Conservation (phyloP, 2,329 filamentous ascomycete genomes). For the Stagonosporopsis rhizophila region DNA sequence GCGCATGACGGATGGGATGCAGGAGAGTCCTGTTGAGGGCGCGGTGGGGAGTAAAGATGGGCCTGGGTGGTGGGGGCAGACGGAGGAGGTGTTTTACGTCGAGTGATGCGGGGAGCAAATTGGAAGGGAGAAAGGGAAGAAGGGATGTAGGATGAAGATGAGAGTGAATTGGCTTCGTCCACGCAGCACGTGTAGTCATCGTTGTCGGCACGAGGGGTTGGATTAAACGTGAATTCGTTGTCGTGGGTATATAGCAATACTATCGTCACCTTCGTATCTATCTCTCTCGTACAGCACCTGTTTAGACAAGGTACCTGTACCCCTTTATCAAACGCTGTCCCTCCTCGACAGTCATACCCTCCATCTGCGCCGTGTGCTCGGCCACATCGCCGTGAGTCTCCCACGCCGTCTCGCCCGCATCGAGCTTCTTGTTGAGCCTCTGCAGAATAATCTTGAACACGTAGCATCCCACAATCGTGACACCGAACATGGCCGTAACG, state of each 20-base stretch:
- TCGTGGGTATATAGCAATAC: background rate
- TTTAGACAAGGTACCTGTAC: slow-evolving; percentile 44
- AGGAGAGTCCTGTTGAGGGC: slow-evolving; percentile 65
- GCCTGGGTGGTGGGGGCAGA: slow-evolving; percentile 69
- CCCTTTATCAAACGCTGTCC: slow-evolving; percentile 37
- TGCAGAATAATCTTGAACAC: slow-evolving; percentile 40
- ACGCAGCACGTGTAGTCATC: too few relatives aligned
- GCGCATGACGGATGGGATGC: slow-evolving; percentile 79
- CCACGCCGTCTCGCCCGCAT: slow-evolving; percentile 40
- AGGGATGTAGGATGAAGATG: too few relatives aligned
- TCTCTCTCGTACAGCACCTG: background rate
- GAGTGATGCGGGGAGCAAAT: slow-evolving; percentile 22
- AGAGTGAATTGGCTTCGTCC: too few relatives aligned
- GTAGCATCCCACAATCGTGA: slow-evolving; percentile 62
- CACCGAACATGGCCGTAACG: slow-evolving; percentile 69
- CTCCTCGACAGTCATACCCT: slow-evolving; percentile 41
- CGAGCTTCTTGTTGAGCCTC: slow-evolving; percentile 42
- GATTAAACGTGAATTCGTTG: background rate
- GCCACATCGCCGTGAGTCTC: slow-evolving; percentile 37
- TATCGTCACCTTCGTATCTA: background rate
- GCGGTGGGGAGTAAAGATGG: slow-evolving; percentile 36
- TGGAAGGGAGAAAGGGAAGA: too few relatives aligned
- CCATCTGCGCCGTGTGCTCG: slow-evolving; percentile 39
- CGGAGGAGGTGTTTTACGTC: slow-evolving; percentile 73
- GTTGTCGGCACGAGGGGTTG: too few relatives aligned